These are phyloP conservation scores for Beauveria caledonica DNA, from an alignment of 2,329 filamentous ascomycete species.

Conservation along the genomic window DNA sequence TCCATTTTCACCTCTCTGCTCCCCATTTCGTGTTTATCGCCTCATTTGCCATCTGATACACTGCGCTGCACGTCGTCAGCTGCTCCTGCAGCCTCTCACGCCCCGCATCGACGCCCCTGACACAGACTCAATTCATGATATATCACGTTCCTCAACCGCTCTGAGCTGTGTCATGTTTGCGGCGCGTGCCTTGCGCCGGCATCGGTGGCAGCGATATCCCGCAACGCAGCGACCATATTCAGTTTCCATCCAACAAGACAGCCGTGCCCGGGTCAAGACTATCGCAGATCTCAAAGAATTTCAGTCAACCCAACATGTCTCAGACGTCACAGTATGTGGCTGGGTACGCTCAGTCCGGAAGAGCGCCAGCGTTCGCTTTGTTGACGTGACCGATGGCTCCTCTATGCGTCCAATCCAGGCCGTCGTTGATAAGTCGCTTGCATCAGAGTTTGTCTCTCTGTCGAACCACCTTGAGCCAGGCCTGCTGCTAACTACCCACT, in stretches of 20 bases:
- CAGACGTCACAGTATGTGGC: conserved; percentile 59
- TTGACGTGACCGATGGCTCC: conserved; percentile 80
- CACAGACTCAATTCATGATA: not conserved
- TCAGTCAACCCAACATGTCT: conserved; percentile 34
- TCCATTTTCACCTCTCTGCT: not conserved
- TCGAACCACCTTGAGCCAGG: conserved; percentile 15
- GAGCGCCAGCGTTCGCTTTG: conserved; percentile 78
- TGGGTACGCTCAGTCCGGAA: conserved; percentile 78
- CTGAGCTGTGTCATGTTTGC: not conserved
- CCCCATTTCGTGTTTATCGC: not conserved
- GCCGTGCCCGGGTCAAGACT: conserved; percentile 29
- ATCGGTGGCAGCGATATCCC: not conserved
- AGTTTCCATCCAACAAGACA: conserved; percentile 21
- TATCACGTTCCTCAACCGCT: not conserved
- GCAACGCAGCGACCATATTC: conserved; percentile 23
- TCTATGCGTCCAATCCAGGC: conserved; percentile 72
- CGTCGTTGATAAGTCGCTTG: conserved; percentile 63
- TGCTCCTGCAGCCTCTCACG: not conserved
- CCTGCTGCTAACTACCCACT: conserved; percentile 21
- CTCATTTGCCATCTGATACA: not conserved
- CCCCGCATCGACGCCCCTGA: not conserved
- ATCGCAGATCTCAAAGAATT: conserved; percentile 50
- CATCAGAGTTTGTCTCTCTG: conserved; percentile 54
- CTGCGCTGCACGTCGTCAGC: not conserved
- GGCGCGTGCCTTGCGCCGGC: not conserved